Base-by-base conservation (phyloP, 1,284 basidiomycete genomes). In the Leccinum angustisporum region DNA sequence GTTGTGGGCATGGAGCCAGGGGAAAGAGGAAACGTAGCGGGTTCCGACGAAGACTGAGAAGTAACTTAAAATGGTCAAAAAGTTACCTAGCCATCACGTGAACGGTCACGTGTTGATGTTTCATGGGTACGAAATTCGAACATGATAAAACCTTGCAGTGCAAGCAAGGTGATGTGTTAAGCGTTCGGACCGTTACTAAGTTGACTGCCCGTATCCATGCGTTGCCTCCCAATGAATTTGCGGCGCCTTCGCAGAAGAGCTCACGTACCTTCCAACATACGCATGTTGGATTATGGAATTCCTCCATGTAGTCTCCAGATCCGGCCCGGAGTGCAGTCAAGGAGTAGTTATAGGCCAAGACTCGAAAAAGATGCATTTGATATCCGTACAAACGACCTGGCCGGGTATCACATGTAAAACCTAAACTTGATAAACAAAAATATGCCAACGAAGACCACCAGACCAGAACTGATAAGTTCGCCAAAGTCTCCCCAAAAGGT, bases 401-500 rank as follows among this genome's bases (percentile, higher is more conserved):
- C n/a, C 9, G 40, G 54, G 33, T 57, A 69, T 74, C 64, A 75
- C 52, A 59, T 58, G 53, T 68, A 75, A 54, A 70, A 67, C 34
- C 57, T 56, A 40, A 72, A 64, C 56, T 73, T 75, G 62, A 76
- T 58, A 60, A 76, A 71, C 8, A 72, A 56, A 56, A 78, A 67
- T 13, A 79, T 64, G 4, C 69, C 74, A 58, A 83, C 31, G 33
- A 81, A 58, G 18, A 78, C 68, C 27, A 74, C 69, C 57, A 70
- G 63, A 33, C 77, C 66, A 21, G 75, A 71, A 30, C 74, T 2
- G 55, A 85, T 70, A 63, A 76, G 70, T 18, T 72, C 70, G 0
- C 83, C 83, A 72, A 83, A 89, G 70, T 91, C 89, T 46, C 78
- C 74, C 86, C 83, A 87, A 62, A 90, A 78, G 58, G 83, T 80